Conservation (phyloP, 192 early-diverging fungal species). For the Coemansia aciculifera region DNA sequence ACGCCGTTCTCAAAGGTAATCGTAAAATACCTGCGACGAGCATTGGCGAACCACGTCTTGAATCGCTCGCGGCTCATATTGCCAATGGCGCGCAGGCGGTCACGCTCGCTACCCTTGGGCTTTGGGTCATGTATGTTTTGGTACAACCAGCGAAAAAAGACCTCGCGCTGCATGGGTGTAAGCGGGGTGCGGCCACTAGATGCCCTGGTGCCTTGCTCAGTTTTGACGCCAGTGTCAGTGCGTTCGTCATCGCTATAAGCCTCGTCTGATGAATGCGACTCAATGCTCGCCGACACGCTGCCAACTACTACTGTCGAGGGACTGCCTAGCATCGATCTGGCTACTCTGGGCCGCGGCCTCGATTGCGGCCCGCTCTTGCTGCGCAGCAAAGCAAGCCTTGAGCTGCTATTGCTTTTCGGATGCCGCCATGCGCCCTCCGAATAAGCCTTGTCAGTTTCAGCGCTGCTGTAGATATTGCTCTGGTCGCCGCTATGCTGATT, state of each 20-base stretch:
- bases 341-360: neutral
- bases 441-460: neutral
- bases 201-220: conserved; percentile 7
- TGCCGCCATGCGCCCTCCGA: neutral
- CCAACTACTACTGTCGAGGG: neutral
- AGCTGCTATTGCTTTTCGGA: neutral
- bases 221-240: neutral
- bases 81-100: conserved; percentile 38
- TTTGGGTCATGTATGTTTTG: conserved; percentile 44
- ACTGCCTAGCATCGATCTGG: conserved; percentile 7
- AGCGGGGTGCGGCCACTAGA: conserved; percentile 31
- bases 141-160: conserved; percentile 49
- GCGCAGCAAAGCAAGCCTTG: conserved; percentile 7
- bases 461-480: neutral
- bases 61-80: conserved; percentile 51
- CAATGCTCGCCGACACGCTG: neutral
- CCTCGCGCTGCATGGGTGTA: conserved; percentile 31
- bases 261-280: conserved; percentile 22
- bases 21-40: conserved; percentile 52
- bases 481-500: neutral
- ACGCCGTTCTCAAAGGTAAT: conserved; percentile 28
- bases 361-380: conserved; percentile 1
- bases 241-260: conserved; percentile 18
- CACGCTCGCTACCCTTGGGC: conserved; percentile 54
- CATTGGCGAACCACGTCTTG: conserved; percentile 58